Base-by-base conservation (phyloP, 257 asterid species). In the Thymus quinquecostatus region DNA sequence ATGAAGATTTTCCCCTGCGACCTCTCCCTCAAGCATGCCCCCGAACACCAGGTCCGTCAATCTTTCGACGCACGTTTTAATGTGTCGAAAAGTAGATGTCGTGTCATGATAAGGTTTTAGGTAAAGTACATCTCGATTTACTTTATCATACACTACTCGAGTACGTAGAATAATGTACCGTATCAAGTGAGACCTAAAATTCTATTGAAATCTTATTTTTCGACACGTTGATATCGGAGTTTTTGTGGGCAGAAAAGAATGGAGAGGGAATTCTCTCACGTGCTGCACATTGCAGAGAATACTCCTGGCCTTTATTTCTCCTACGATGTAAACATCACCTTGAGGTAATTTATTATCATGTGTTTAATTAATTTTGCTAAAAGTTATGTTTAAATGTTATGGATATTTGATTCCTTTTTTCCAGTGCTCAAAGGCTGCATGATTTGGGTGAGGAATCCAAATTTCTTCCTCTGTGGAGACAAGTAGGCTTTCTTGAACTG, bases 401-500 rank as follows among this genome's bases (percentile, higher is more conserved):
- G 2, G 1, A 2, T 34, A 34, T 38, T 4, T 38, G 41, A 38
- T 38, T 38, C 1, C 6, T 38, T 38, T 76, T 66, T 47, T 78
- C 72, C 90, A 95, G 99, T 61, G 58, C 86, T 76, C 97, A 95
- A 74, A 79, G 92, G 61, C 79, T 92, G 79, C 91, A 84, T 65
- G 99, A 87, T 78, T 82, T 90, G 86, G 96, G 96, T 41, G 97
- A 92, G 66, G 97, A 95, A 81, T 82, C 97, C n/a, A 95, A 87
- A 83, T 62, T 86, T 82, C 97, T 95, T 78, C 97, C 99, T 66
- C 91, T 95, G 14, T 95, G 99, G 99, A 87, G 94, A 90, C 99
- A 92, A 85, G 99, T 95, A 81, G 72, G 88, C 72, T 34, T 73
- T 75, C 56, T 48, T 21, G 21, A 21, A 54, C 55, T 12, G 36